These are phyloP conservation scores for Ogataea trehalophila DNA, from an alignment of 805 yeast species.

Conservation along the genomic window DNA sequence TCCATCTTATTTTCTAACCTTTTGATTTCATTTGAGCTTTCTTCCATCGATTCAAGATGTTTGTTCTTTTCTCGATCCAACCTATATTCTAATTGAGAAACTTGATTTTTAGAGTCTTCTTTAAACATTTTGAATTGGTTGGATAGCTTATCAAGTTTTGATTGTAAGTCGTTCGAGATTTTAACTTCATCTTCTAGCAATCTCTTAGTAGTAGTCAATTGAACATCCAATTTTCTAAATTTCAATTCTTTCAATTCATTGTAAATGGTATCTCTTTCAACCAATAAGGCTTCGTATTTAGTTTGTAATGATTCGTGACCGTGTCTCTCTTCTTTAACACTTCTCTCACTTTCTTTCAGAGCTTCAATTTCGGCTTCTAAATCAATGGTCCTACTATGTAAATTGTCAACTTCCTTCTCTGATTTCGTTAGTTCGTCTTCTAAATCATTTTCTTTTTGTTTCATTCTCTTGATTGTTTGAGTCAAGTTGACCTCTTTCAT, in stretches of 20 bases:
- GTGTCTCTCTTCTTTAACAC: slow-evolving; percentile 30
- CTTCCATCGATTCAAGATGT: slow-evolving; percentile 25
- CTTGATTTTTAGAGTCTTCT: slow-evolving; percentile 19
- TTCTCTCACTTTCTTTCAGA: slow-evolving; percentile 18
- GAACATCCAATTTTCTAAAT: slow-evolving; percentile 31
- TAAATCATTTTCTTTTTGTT: slow-evolving; percentile 36
- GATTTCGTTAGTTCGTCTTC: slow-evolving; percentile 32
- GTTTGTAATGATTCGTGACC: slow-evolving; percentile 19
- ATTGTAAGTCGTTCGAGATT: slow-evolving; percentile 16
- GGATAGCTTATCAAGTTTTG: slow-evolving; percentile 17
- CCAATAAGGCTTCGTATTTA: slow-evolving; percentile 19
- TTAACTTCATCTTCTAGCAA: slow-evolving; percentile 32
- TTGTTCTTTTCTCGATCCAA: slow-evolving; percentile 25
- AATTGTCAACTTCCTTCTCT: slow-evolving; percentile 22
- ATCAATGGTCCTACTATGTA: slow-evolving; percentile 25
- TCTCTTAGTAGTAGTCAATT: slow-evolving; percentile 29
- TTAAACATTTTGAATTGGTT: slow-evolving; percentile 20
- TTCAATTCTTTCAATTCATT: slow-evolving; percentile 30
- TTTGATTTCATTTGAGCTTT: slow-evolving; percentile 41
- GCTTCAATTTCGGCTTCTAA: slow-evolving; percentile 26
- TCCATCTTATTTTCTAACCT: slow-evolving; percentile 70
- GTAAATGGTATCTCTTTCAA: slow-evolving; percentile 21
- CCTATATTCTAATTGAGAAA: slow-evolving; percentile 25
- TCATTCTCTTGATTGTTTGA: slow-evolving; percentile 60
- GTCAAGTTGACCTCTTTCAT: slow-evolving; percentile 64